Evolutionary conservation across 768 basidiomycete genomes (phyloP).

Genomic region (Mycena chlorophos): DNA sequence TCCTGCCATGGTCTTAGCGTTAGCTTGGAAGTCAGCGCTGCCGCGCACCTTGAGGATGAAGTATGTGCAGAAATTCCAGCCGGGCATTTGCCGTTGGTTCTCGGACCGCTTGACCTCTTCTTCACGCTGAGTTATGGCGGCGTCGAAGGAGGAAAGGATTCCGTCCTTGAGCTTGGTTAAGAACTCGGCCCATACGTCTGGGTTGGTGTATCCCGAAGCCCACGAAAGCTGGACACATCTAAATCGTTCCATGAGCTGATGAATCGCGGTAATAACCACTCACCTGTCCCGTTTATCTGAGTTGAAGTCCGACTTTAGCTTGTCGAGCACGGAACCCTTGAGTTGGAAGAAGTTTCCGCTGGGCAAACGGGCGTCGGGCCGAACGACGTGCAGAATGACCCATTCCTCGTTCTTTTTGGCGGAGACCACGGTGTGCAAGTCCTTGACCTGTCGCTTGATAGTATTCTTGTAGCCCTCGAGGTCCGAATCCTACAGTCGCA

Average conservation of each 20-base stretch:
- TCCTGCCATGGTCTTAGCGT: slow-evolving; percentile 56
- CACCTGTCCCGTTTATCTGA: slow-evolving; percentile 84
- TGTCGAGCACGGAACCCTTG: slow-evolving; percentile 84
- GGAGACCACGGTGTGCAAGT: slow-evolving; percentile 76
- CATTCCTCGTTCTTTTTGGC: slow-evolving; percentile 87
- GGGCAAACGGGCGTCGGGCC: slow-evolving; percentile 61
- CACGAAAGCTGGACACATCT: slow-evolving; percentile 86
- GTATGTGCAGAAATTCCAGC: slow-evolving; percentile 99
- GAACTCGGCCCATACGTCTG: slow-evolving; percentile 84
- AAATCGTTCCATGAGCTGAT: slow-evolving; percentile 21
- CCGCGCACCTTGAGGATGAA: slow-evolving; percentile 83
- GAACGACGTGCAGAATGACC: slow-evolving; percentile 85
- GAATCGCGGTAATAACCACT: slow-evolving; percentile 11
- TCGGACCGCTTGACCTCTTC: slow-evolving; percentile 92
- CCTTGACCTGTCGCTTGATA: slow-evolving; percentile 84
- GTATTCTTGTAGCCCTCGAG: slow-evolving; percentile 75
- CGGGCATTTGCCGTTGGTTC: slow-evolving; percentile 85
- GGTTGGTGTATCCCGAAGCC: slow-evolving; percentile 69
- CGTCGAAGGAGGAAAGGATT: slow-evolving; percentile 80
- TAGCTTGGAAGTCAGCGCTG: not conserved
- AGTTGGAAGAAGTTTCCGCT: slow-evolving; percentile 77
- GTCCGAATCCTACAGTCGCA: slow-evolving; percentile 50
- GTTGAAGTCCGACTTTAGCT: slow-evolving; percentile 91
- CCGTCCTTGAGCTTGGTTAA: slow-evolving; percentile 89
- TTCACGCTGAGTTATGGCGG: slow-evolving; percentile 72